These are phyloP conservation scores for Pezicula rhizophila DNA, from an alignment of 2,329 filamentous ascomycete genomes.

Conservation along the genomic window DNA sequence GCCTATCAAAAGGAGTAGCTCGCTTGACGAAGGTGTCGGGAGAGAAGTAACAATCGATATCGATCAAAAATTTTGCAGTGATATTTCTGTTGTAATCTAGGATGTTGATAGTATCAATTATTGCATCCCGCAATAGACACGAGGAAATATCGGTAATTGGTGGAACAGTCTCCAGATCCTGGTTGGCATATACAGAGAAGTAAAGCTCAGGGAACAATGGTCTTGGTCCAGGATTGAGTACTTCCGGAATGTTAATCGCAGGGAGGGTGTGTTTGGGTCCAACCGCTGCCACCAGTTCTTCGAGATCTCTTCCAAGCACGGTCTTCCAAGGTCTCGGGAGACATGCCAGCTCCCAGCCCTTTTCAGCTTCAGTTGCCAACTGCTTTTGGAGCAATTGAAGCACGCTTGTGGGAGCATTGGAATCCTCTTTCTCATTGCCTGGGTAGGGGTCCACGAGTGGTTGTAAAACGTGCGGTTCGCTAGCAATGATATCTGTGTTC, in stretches of 20 bases:
- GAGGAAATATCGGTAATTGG: constrained; percentile 69
- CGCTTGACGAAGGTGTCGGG: constrained; percentile 88
- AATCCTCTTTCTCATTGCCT: constrained; percentile 55
- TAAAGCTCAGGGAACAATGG: constrained; percentile 88
- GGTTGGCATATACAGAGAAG: constrained; percentile 83
- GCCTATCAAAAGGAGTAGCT: constrained; percentile 84
- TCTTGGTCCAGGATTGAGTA: constrained; percentile 66
- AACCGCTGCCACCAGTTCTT: constrained; percentile 50
- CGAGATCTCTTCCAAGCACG: constrained; percentile 54
- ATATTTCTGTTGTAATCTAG: constrained; percentile 87
- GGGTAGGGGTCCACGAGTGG: constrained; percentile 81
- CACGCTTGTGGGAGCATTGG: constrained; percentile 60
- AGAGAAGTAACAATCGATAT: constrained; percentile 91
- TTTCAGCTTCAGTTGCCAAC: constrained; percentile 68
- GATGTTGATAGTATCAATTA: constrained; percentile 90
- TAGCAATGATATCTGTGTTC: constrained; percentile 91
- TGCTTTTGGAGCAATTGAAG: constrained; percentile 82
- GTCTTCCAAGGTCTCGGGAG: constrained; percentile 64
- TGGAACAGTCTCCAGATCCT: constrained; percentile 86
- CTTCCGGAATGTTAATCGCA: constrained; percentile 65
- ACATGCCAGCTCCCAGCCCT: constrained; percentile 68
- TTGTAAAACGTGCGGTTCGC: constrained; percentile 79
- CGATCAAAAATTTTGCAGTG: constrained; percentile 83
- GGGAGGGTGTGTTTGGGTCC: constrained; percentile 72
- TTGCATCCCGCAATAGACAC: constrained; percentile 75